Conservation (phyloP, 345 rosid species). For the Anacardium occidentale region DNA sequence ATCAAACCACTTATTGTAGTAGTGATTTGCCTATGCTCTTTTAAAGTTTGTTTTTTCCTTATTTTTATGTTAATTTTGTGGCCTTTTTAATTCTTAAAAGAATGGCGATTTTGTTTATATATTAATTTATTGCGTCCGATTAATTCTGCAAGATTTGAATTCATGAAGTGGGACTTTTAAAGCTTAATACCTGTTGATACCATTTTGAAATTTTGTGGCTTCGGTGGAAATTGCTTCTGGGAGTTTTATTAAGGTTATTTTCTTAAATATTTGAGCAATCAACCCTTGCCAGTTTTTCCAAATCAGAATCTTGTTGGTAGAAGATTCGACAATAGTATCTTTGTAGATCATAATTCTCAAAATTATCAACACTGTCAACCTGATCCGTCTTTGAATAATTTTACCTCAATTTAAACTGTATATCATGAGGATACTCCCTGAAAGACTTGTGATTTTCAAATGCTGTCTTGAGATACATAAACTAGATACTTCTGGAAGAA, state of each 20-base stretch:
- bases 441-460: too few relatives aligned
- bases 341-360: conserved; percentile 25
- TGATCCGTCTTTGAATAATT: too few relatives aligned
- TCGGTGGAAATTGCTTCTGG: conserved; percentile 3
- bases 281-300: conserved; percentile 34
- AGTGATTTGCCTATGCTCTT: not conserved
- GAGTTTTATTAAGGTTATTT: not conserved
- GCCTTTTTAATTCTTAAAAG: too few relatives aligned
- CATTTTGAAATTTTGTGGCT: not conserved
- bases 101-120: not conserved
- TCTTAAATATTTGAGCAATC: conserved; percentile 33
- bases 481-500: too few relatives aligned
- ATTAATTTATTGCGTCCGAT: not conserved
- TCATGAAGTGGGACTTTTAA: not conserved
- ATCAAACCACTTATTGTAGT: too few relatives aligned
- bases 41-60: too few relatives aligned
- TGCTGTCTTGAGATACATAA: too few relatives aligned
- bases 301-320: conserved; percentile 42
- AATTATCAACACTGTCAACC: too few relatives aligned
- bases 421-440: too few relatives aligned
- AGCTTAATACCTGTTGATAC: not conserved
- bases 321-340: conserved; percentile 26
- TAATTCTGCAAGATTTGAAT: not conserved
- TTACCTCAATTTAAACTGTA: too few relatives aligned
- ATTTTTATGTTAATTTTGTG: not conserved